phyloP scores from a whole-genome alignment of 2,329 filamentous ascomycete genomes.

The Neonectria ditissima region DNA sequence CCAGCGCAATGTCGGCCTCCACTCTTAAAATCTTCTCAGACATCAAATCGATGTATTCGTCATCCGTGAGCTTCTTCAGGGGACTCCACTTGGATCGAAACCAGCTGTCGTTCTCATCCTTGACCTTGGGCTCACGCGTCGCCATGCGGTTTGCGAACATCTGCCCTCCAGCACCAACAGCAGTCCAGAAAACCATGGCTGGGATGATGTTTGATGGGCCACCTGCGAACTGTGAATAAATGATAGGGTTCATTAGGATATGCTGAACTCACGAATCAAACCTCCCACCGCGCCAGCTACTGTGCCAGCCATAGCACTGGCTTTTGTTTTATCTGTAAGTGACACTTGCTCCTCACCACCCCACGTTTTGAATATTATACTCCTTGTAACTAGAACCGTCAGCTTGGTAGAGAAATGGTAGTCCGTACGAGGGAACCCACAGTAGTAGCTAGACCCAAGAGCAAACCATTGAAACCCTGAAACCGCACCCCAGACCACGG shows the following conservation, averaged over 20 bases:
- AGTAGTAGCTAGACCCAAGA: slow-evolving; percentile 81
- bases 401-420: slow-evolving; percentile 9
- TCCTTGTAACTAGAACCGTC: slow-evolving; percentile 59
- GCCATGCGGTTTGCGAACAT: slow-evolving; percentile 50
- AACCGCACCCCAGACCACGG: slow-evolving; percentile 77
- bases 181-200: slow-evolving; percentile 61
- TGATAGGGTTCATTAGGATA: background rate
- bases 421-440: slow-evolving; percentile 56
- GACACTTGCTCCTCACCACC: slow-evolving; percentile 65
- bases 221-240: slow-evolving; percentile 52
- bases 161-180: slow-evolving; percentile 56
- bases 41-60: slow-evolving; percentile 78
- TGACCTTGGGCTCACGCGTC: slow-evolving; percentile 38
- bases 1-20: slow-evolving; percentile 80
- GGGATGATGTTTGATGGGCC: slow-evolving; percentile 66
- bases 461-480: slow-evolving; percentile 85
- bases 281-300: slow-evolving; percentile 73
- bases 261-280: slow-evolving; percentile 60
- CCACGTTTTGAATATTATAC: slow-evolving; percentile 60
- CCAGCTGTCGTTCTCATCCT: slow-evolving; percentile 57
- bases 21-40: slow-evolving; percentile 77
- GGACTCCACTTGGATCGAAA: slow-evolving; percentile 77
- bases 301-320: slow-evolving; percentile 77
- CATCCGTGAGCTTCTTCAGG: slow-evolving; percentile 75
- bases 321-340: slow-evolving; percentile 70